Evolutionary conservation across 345 rosid species (phyloP).

Genomic region (Psidium friedrichsthalianum): DNA sequence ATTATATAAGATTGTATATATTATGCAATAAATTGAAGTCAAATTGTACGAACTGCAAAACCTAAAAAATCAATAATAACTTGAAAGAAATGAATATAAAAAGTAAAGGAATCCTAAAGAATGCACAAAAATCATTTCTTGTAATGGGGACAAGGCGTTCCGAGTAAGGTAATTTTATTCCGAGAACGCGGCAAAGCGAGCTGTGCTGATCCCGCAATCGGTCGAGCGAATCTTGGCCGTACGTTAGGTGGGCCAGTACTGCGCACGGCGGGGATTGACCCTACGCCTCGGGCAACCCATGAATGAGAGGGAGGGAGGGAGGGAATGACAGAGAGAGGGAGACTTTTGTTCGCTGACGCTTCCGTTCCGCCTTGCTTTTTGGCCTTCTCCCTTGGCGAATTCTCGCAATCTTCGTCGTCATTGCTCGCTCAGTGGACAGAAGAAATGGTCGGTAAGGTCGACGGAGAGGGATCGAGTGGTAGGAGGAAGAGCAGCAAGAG

Average conservation of each 20-base stretch:
- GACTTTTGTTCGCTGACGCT: neutral
- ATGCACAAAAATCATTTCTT: neutral
- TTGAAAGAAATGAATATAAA: too few relatives aligned
- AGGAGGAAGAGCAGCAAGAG: neutral
- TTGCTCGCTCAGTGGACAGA: neutral
- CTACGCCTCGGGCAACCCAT: neutral
- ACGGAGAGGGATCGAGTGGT: neutral
- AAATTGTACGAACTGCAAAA: neutral
- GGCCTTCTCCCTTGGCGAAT: neutral
- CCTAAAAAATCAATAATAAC: too few relatives aligned
- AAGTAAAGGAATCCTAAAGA: too few relatives aligned
- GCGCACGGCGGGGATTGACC: neutral
- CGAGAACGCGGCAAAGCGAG: neutral
- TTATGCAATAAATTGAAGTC: neutral
- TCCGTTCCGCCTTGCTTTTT: neutral
- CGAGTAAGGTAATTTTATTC: neutral
- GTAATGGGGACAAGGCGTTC: neutral
- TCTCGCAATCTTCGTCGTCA: neutral
- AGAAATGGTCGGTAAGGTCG: neutral
- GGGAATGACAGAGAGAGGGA: neutral
- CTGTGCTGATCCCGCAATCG: too few relatives aligned
- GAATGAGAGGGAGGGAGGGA: too few relatives aligned
- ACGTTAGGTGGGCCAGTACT: too few relatives aligned
- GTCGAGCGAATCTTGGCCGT: neutral
- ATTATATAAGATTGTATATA: neutral